phyloP scores from a whole-genome alignment of 1,284 basidiomycete genomes.

The Ceratobasidium sp. region DNA sequence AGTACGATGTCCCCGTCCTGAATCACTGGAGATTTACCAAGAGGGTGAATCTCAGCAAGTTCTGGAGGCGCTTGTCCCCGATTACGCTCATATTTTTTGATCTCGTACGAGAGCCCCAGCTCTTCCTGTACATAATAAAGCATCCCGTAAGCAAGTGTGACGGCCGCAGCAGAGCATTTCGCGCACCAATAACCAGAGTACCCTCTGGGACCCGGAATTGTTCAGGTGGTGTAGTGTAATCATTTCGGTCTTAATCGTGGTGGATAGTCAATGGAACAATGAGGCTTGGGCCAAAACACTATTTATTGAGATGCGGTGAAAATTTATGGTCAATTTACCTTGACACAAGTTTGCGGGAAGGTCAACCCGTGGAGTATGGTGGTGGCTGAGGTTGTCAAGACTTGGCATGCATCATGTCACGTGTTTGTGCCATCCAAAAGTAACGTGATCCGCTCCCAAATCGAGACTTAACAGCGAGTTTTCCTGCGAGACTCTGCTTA shows the following conservation, averaged over 20 bases:
- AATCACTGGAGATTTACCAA: slow-evolving; percentile 65
- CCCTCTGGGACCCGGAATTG: slow-evolving; percentile 66
- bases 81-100: slow-evolving; percentile 60
- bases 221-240: slow-evolving; percentile 66
- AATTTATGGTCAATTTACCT: no score
- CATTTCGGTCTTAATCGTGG: neutral
- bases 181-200: slow-evolving; percentile 68
- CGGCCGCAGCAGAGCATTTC: no score
- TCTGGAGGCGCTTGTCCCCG: slow-evolving; percentile 60
- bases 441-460: no score
- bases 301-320: no score
- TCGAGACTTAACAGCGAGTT: no score
- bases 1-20: slow-evolving; percentile 62
- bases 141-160: no score
- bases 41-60: slow-evolving; percentile 59
- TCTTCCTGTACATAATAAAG: slow-evolving; percentile 13
- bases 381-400: neutral
- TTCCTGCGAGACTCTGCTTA: no score
- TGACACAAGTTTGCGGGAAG: neutral
- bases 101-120: slow-evolving; percentile 32
- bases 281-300: no score
- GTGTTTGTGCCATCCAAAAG: neutral
- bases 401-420: neutral
- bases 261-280: neutral
- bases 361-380: neutral